Evolutionary conservation across 352 stramenopile species (phyloP).

Genomic region (Elongisporangium anandrum): DNA sequence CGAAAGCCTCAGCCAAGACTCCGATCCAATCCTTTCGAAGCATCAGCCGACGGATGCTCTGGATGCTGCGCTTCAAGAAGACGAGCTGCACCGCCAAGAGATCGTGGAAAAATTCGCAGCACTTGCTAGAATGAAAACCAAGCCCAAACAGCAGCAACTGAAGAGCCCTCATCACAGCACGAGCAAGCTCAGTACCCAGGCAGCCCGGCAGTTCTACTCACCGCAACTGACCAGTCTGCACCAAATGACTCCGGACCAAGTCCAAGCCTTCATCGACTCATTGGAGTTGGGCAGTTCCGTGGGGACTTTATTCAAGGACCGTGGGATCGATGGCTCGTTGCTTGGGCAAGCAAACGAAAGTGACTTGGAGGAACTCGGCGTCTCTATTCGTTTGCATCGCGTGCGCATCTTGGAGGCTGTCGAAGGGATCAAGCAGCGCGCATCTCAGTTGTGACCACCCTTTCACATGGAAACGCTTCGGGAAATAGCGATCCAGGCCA

Average conservation of each 20-base stretch:
- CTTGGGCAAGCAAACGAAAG: slow-evolving; percentile 42
- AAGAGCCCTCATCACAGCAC: neutral
- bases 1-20: neutral
- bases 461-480: neutral
- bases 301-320: slow-evolving; percentile 30
- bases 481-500: neutral
- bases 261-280: slow-evolving; percentile 46
- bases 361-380: slow-evolving; percentile 67
- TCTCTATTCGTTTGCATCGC: slow-evolving; percentile 63
- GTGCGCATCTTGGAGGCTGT: slow-evolving; percentile 59
- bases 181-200: slow-evolving; percentile 6
- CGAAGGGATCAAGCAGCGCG: too few relatives aligned
- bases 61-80: slow-evolving; percentile 29
- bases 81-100: slow-evolving; percentile 56
- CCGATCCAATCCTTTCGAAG: neutral
- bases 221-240: slow-evolving; percentile 6
- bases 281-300: slow-evolving; percentile 31
- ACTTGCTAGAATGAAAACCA: slow-evolving; percentile 12
- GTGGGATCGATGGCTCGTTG: slow-evolving; percentile 65
- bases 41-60: slow-evolving; percentile 9
- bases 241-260: slow-evolving; percentile 34
- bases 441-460: neutral
- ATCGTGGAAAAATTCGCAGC: slow-evolving; percentile 39
- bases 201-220: neutral
- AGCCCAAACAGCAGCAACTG: slow-evolving; percentile 6